These are phyloP conservation scores for Pisolithus marmoratus DNA, from an alignment of 768 basidiomycete species.

Conservation along the genomic window DNA sequence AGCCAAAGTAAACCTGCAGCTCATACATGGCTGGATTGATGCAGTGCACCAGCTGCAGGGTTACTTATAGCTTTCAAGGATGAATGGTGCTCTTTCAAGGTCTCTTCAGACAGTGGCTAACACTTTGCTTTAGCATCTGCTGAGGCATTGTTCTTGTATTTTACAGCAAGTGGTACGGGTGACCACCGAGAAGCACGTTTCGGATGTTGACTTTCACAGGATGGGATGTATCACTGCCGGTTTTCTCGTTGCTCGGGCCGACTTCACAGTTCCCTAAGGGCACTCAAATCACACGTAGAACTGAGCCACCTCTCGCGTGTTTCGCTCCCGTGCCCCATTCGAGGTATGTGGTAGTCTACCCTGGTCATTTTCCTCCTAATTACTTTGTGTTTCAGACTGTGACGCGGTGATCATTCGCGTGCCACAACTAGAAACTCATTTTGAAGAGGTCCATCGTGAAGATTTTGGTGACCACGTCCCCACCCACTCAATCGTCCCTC, in stretches of 20 bases:
- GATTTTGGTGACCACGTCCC: constrained; percentile 12
- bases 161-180: constrained; percentile 8
- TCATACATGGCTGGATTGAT: constrained; percentile 2
- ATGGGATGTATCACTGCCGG: constrained; percentile 20
- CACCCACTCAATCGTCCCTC: constrained; percentile 11
- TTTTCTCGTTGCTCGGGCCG: constrained; percentile 25
- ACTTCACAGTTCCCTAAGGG: constrained; percentile 12
- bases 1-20: constrained; percentile 11
- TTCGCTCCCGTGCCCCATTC: constrained; percentile 19
- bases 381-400: constrained; percentile 13
- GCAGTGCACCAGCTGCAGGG: constrained; percentile 14
- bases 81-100: background rate
- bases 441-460: constrained; percentile 15
- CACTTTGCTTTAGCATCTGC: constrained; percentile 18
- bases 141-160: constrained; percentile 19
- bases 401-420: constrained; percentile 18
- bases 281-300: constrained; percentile 22
- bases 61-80: constrained; percentile 15
- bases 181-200: background rate
- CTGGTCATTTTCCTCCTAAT: background rate
- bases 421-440: constrained; percentile 20
- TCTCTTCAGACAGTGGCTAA: background rate
- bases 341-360: constrained; percentile 12
- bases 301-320: constrained; percentile 27
- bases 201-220: constrained; percentile 10